phyloP scores from a whole-genome alignment of 345 rosid genomes.

The Corymbia maculata region DNA sequence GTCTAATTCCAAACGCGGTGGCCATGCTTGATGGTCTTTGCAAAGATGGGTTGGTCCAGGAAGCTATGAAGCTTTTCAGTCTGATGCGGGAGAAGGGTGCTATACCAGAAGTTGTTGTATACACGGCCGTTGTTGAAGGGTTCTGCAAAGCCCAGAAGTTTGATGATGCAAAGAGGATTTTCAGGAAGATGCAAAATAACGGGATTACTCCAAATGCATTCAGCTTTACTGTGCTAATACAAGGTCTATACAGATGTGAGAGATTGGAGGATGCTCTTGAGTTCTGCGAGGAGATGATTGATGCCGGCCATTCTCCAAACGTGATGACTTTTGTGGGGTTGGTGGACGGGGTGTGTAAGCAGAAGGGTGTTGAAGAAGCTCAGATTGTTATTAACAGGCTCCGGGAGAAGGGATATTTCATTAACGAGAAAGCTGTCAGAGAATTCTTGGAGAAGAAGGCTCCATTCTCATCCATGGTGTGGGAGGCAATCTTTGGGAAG shows the following conservation, averaged over 20 bases:
- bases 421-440: slow-evolving; percentile 60
- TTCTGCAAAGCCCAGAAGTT: slow-evolving; percentile 73
- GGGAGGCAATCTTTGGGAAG: slow-evolving; percentile 70
- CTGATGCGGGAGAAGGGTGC: slow-evolving; percentile 78
- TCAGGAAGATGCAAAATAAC: slow-evolving; percentile 65
- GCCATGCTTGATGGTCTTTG: slow-evolving; percentile 97
- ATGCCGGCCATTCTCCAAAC: slow-evolving; percentile 85
- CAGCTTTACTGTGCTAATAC: slow-evolving; percentile 50
- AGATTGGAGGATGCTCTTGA: slow-evolving; percentile 56
- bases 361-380: slow-evolving; percentile 56
- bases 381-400: slow-evolving; percentile 25
- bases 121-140: slow-evolving; percentile 90
- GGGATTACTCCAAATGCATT: slow-evolving; percentile 71
- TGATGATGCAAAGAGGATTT: slow-evolving; percentile 79
- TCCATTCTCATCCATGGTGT: slow-evolving; percentile 44
- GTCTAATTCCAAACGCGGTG: slow-evolving; percentile 82
- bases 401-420: slow-evolving; percentile 51
- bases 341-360: slow-evolving; percentile 64
- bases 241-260: slow-evolving; percentile 49
- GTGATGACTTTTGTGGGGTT: slow-evolving; percentile 72
- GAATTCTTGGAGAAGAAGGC: slow-evolving; percentile 72
- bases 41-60: slow-evolving; percentile 85
- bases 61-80: slow-evolving; percentile 86
- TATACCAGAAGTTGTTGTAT: slow-evolving; percentile 82
- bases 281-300: slow-evolving; percentile 59